Conservation (phyloP, 176 grass and related monocot species). For the Guadua angustifolia region DNA sequence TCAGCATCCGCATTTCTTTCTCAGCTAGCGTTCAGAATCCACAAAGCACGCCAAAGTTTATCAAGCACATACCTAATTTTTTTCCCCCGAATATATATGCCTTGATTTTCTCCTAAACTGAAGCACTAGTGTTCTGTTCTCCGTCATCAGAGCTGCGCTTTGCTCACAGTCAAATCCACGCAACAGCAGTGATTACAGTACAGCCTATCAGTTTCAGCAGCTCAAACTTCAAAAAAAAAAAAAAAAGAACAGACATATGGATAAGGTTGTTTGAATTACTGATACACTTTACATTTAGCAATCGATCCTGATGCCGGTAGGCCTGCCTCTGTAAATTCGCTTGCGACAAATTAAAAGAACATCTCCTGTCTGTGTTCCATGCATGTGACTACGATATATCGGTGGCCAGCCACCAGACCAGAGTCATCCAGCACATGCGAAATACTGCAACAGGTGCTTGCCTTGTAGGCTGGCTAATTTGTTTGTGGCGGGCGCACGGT, state of each 20-base stretch:
- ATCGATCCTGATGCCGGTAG: background rate
- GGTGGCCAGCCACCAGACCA: too few relatives aligned
- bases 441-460: background rate
- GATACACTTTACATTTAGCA: background rate
- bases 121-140: background rate
- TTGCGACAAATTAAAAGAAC: background rate
- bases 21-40: background rate
- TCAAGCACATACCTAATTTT: too few relatives aligned
- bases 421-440: background rate
- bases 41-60: background rate
- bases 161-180: background rate
- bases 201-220: background rate
- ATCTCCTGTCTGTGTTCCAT: background rate
- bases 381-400: background rate
- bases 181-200: background rate
- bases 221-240: background rate
- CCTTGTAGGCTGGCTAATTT: background rate
- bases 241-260: background rate
- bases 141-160: background rate
- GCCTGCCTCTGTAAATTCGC: background rate
- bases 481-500: background rate
- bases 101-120: too few relatives aligned
- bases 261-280: too few relatives aligned
- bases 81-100: too few relatives aligned
- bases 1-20: background rate